phyloP scores from a whole-genome alignment of 495 filamentous ascomycete species.

The Podospora didyma region DNA sequence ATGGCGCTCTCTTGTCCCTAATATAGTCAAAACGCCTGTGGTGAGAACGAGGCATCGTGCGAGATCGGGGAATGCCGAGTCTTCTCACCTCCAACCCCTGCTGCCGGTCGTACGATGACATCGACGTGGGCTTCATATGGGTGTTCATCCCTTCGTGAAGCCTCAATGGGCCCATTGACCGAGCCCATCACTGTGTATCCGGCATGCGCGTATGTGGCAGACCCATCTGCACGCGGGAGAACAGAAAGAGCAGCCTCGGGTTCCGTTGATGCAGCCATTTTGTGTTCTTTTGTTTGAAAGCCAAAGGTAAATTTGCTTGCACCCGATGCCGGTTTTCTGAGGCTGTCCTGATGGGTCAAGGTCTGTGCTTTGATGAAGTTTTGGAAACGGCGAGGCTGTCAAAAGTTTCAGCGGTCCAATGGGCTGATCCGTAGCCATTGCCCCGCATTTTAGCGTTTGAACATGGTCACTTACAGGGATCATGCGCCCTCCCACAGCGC shows the following conservation, averaged over 20 bases:
- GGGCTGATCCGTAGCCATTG: conserved; percentile 17
- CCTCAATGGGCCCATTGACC: conserved; percentile 92
- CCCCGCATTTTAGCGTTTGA: conserved; percentile 20
- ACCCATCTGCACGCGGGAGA: conserved; percentile 78
- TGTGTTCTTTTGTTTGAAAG: background rate
- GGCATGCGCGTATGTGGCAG: conserved; percentile 72
- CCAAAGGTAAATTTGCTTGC: too few species aligned
- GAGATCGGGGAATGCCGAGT: conserved; percentile 24
- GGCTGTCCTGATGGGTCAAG: background rate
- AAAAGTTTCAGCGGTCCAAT: conserved; percentile 1
- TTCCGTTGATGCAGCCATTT: conserved; percentile 40
- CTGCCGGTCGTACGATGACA: conserved; percentile 80
- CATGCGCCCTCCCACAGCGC: background rate
- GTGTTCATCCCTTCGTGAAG: conserved; percentile 77
- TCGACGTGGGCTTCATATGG: conserved; percentile 88
- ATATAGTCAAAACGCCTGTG: background rate
- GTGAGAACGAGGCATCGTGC: conserved; percentile 29
- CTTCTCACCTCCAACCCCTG: conserved; percentile 71
- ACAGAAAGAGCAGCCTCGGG: conserved; percentile 49
- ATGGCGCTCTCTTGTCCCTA: conserved; percentile 67
- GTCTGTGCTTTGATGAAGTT: conserved; percentile 3
- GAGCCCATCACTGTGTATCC: conserved; percentile 79
- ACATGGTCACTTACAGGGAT: conserved; percentile 3
- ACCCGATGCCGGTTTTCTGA: background rate
- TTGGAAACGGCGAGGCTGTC: background rate